Conservation (phyloP, 2,329 filamentous ascomycete species). For the Alternaria sp. region DNA sequence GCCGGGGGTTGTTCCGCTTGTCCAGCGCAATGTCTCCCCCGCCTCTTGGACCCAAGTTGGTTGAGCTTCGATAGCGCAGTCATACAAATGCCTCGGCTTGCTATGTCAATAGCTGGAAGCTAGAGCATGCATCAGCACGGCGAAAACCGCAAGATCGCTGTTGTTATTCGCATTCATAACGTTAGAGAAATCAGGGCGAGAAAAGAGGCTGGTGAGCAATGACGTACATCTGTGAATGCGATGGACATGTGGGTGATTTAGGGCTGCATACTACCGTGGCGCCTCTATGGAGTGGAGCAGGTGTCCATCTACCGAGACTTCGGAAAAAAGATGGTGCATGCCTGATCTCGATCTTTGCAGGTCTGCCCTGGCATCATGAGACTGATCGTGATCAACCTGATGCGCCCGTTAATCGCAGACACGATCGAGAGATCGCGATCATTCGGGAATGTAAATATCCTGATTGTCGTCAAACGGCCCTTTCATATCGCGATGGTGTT, state of each 20-base stretch:
- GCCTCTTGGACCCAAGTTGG: neutral
- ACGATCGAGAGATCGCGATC: neutral
- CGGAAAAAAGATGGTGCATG: neutral
- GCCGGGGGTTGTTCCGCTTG: neutral
- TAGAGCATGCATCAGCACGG: neutral
- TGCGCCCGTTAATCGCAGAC: neutral
- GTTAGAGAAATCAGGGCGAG: neutral
- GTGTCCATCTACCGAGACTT: slow-evolving; percentile 5
- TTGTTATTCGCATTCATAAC: neutral
- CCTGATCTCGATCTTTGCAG: neutral
- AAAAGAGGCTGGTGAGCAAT: neutral
- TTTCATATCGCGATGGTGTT: slow-evolving; percentile 4
- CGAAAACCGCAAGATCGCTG: neutral
- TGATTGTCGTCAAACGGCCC: neutral
- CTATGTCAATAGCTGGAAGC: neutral
- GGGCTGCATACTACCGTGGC: slow-evolving; percentile 7
- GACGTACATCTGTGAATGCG: neutral
- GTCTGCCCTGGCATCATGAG: neutral
- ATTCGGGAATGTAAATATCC: neutral
- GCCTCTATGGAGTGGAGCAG: neutral
- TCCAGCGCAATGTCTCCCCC: neutral
- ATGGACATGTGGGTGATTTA: neutral
- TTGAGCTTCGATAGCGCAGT: slow-evolving; percentile 1
- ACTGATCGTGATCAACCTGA: neutral
- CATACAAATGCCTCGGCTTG: slow-evolving; percentile 1